Conservation (phyloP, 2,329 filamentous ascomycete species). For the Fusarium liriodendri region DNA sequence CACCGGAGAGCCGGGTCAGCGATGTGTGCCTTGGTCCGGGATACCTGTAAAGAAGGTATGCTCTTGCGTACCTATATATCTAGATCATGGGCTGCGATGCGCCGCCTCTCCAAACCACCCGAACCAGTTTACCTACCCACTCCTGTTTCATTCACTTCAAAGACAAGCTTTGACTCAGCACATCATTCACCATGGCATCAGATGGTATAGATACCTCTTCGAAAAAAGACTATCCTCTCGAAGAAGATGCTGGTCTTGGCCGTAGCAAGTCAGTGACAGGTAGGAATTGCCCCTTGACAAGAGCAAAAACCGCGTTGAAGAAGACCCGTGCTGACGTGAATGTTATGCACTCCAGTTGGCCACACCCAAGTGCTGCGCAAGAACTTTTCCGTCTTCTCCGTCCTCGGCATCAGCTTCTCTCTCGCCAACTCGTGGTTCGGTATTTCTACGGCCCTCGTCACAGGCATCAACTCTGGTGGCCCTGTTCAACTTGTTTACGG, state of each 20-base stretch:
- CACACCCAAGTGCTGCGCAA: neutral
- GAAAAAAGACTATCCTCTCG: neutral
- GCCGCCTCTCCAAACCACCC: neutral
- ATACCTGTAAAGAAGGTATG: neutral
- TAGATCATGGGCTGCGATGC: neutral
- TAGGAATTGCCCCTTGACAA: neutral
- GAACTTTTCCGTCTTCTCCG: constrained; percentile 24
- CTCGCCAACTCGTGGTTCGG: constrained; percentile 23
- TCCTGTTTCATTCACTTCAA: neutral
- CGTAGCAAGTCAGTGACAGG: neutral
- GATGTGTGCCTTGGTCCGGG: neutral
- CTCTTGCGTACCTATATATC: neutral
- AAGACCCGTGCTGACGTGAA: neutral
- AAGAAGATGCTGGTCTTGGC: neutral
- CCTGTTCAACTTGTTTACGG: neutral
- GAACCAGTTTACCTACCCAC: neutral
- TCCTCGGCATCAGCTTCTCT: constrained; percentile 19
- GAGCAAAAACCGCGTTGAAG: neutral
- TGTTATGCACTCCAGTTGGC: neutral
- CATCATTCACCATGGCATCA: neutral
- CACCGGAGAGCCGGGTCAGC: neutral
- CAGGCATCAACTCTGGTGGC: constrained; percentile 12
- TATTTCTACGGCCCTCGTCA: constrained; percentile 9
- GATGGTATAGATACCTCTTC: neutral
- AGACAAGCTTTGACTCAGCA: neutral